Conservation (phyloP, 1,139 yeast species). For the Lodderomyces metapsilosis region DNA sequence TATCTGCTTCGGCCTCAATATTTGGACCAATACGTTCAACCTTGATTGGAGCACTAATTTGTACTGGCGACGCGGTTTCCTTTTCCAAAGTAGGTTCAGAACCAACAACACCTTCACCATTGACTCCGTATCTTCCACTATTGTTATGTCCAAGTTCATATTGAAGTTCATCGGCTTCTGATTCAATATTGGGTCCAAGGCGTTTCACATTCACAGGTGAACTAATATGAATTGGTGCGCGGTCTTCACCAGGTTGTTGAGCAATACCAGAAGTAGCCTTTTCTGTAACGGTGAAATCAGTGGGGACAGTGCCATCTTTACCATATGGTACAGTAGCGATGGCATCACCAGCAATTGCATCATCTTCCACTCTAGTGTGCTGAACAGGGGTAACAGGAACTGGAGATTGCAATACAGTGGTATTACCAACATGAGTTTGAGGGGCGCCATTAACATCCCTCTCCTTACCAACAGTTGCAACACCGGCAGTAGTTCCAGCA, state of each 20-base stretch:
- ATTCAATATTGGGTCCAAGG: background rate
- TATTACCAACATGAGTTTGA: background rate
- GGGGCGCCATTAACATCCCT: background rate
- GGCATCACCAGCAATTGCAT: background rate
- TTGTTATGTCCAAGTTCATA: background rate
- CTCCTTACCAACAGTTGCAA: background rate
- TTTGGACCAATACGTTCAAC: conserved; percentile 1
- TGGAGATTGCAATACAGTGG: background rate
- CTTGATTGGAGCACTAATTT: background rate
- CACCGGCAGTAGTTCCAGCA: background rate
- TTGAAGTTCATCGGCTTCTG: conserved; percentile 1
- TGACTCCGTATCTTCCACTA: background rate
- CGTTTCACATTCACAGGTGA: conserved; percentile 1
- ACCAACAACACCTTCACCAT: background rate
- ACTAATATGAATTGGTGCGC: background rate
- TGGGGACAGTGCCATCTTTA: background rate
- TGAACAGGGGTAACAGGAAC: background rate
- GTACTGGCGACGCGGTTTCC: background rate
- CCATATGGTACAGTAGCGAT: background rate
- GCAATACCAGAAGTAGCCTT: background rate
- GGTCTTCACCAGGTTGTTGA: background rate
- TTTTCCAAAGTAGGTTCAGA: background rate
- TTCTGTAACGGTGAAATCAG: background rate
- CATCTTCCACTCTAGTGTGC: background rate
- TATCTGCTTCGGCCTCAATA: conserved; percentile 2